Evolutionary conservation across 257 asterid species (phyloP), one percentile per base, ranked within the genome.

Genomic region (Dorcoceras hygrometricum): DNA sequence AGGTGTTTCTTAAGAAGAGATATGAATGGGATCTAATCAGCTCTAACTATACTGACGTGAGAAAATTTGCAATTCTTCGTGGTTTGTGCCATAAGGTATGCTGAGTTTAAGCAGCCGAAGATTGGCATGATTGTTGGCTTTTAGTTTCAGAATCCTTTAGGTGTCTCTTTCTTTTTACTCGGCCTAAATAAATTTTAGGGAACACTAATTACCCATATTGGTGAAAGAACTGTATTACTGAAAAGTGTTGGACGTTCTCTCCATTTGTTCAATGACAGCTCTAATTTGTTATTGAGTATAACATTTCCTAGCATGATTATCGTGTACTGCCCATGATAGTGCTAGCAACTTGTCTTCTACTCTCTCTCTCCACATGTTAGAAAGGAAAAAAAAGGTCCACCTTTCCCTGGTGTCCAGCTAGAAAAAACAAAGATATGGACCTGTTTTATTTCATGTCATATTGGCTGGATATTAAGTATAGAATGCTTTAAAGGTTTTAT

Each of bases 11-110:
- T 73, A 80, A 81, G 77, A 89, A 86, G 78, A 86, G 99, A 74
- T 93, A 83, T 74, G 92, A 83, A 36, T 90, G 99, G 99, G 81
- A 82, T 60, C 81, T 85, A 66, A 85, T 67, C 72, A 80, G 71
- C 67, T 81, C 89, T 65, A 84, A 79, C 76, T 89, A 81, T 74
- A 87, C 86, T 76, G 96, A 87, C 71, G 83, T 86, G 67, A 76
- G 97, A 67, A 90, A 90, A 76, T 83, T 82, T 11, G 95, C 97
- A 61, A 83, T 90, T 78, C 96, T 90, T 76, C 96, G 97, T 69
- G 97, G 97, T 77, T 79, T 90, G 70, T 90, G 97, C 81, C 94
- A 90, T 70, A 90, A 90, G 96, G 97, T 90, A 88, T 62, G 43
- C 27, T 65, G 55, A 53, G 54, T 75, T 43, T 61, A 55, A 69